A percentile compares a stretch with the other conserved stretches of the same genome.
phyloP scores from a whole-genome alignment of 768 basidiomycete species.

The Termitomyces sp. region DNA sequence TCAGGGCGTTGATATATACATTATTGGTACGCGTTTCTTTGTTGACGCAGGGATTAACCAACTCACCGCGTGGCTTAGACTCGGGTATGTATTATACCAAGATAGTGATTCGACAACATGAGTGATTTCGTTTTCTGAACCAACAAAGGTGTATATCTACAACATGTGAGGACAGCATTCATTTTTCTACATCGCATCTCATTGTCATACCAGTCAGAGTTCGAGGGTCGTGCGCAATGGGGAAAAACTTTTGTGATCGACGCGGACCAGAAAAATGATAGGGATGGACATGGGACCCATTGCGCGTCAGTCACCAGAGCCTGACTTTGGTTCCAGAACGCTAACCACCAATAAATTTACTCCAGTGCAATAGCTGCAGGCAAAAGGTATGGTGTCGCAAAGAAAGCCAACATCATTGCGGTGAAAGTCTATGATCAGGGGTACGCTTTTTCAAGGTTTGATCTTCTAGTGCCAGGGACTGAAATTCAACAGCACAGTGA shows the following conservation, averaged over 20 bases:
- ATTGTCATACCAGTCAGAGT: not conserved
- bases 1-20: not conserved
- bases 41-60: too few relatives aligned
- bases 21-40: not conserved
- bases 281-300: not conserved
- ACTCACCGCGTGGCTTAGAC: not conserved
- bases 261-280: not conserved
- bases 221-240: not conserved
- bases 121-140: not conserved
- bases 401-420: not conserved
- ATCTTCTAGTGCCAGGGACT: not conserved
- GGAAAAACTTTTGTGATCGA: not conserved
- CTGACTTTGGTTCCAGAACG: not conserved
- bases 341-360: not conserved
- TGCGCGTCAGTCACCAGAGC: not conserved
- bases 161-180: not conserved
- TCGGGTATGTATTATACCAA: not conserved
- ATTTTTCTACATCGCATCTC: not conserved
- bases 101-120: not conserved
- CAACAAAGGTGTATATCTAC: not conserved
- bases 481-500: not conserved
- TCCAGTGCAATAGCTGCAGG: not conserved
- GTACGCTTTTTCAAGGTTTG: not conserved
- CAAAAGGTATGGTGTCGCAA: not conserved
- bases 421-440: not conserved